A percentile compares a stretch with the other conserved stretches of the same genome.
phyloP scores from a whole-genome alignment of 2,329 filamentous ascomycete genomes.

The Plenodomus biglobosus region DNA sequence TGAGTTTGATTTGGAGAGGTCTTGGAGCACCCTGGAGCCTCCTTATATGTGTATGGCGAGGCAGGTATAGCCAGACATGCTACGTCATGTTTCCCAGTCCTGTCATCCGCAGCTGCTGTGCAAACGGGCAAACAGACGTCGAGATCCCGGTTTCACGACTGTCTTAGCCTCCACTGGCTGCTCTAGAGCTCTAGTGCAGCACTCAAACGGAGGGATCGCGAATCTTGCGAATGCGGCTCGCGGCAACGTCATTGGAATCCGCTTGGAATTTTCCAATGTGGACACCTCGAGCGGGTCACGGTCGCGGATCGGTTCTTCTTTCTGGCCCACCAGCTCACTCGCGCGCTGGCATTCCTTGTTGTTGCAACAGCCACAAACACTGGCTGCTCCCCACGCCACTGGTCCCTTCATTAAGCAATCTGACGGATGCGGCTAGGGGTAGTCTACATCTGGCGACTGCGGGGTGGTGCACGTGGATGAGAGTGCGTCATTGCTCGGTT shows the following conservation, averaged over 20 bases:
- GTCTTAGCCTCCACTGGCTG: constrained; percentile 11
- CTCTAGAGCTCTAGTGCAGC: too few relatives aligned
- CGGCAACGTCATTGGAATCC: constrained; percentile 17
- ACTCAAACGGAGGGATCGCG: constrained; percentile 12
- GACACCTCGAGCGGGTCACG: constrained; percentile 2
- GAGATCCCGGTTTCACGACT: constrained; percentile 22
- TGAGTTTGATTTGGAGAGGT: constrained; percentile 11
- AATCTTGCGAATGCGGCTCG: constrained; percentile 3
- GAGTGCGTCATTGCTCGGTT: constrained; percentile 31
- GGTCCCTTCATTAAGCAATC: constrained; percentile 3
- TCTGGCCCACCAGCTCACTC: constrained; percentile 3
- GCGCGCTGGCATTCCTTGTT: constrained; percentile 9
- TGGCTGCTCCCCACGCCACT: constrained; percentile 17
- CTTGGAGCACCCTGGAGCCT: constrained; percentile 3
- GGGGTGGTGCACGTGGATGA: constrained; percentile 18
- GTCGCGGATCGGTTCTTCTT: constrained; percentile 7
- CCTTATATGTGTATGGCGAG: constrained; percentile 18
- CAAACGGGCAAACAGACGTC: constrained; percentile 10
- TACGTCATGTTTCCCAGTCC: constrained; percentile 22
- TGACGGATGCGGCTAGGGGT: constrained; percentile 10
- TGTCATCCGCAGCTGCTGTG: constrained; percentile 21
- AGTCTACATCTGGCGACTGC: constrained; percentile 10
- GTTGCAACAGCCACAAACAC: constrained; percentile 15
- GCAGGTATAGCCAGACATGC: constrained; percentile 8
- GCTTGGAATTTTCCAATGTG: constrained; percentile 1